A percentile compares a stretch with the other conserved stretches of the same genome.
These are phyloP conservation scores for Botrytis hyacinthi DNA, from an alignment of 2,329 filamentous ascomycete species.

Conservation along the genomic window DNA sequence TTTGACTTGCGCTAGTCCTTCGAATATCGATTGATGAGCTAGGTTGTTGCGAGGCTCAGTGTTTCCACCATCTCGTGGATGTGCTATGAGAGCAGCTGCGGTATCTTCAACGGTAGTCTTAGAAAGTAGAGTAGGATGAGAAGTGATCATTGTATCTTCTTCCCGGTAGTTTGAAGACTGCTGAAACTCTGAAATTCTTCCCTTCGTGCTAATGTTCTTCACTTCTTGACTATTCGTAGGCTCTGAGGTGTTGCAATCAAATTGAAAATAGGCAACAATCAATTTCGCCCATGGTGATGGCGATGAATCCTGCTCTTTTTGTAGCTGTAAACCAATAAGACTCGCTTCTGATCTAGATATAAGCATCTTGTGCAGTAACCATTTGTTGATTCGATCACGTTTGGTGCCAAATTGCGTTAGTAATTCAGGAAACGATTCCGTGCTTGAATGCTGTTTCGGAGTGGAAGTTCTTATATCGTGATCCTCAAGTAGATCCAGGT, in stretches of 20 bases:
- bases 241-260: slow-evolving; percentile 17
- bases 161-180: background rate
- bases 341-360: slow-evolving; percentile 28
- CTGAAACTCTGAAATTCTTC: background rate
- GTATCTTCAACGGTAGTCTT: background rate
- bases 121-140: background rate
- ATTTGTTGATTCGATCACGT: slow-evolving; percentile 32
- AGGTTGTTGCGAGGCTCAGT: background rate
- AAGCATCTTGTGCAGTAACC: slow-evolving; percentile 28
- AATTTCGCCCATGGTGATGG: slow-evolving; percentile 34
- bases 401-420: slow-evolving; percentile 28
- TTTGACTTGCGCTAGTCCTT: background rate
- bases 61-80: no score
- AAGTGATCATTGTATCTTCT: background rate
- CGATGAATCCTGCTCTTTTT: slow-evolving; percentile 18
- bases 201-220: no score
- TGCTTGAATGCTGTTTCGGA: slow-evolving; percentile 8
- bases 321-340: slow-evolving; percentile 25
- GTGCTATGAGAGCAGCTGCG: no score
- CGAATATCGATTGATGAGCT: no score
- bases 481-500: background rate
- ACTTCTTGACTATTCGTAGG: fast-evolving
- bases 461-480: background rate
- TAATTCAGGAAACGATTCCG: slow-evolving; percentile 25
- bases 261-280: slow-evolving; percentile 28